phyloP scores from a whole-genome alignment of 306 rosid species.

The Ormosia emarginata region DNA sequence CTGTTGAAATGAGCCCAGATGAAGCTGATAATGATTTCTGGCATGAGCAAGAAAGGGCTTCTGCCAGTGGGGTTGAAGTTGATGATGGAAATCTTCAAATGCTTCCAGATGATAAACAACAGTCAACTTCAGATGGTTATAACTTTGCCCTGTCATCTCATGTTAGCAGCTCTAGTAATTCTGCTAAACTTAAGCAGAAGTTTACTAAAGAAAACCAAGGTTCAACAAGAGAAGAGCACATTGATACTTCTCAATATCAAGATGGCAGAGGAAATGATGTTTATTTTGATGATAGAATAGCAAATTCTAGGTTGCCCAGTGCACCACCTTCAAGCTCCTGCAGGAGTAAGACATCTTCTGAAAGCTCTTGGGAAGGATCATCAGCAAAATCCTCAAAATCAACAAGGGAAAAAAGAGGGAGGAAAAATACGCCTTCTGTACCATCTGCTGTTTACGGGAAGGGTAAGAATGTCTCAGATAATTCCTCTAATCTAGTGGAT shows the following conservation, averaged over 20 bases:
- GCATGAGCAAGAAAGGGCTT: constrained; percentile 61
- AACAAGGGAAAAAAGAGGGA: constrained; percentile 58
- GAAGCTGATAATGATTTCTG: constrained; percentile 60
- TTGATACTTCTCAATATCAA: constrained; percentile 46
- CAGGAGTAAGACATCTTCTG: constrained; percentile 56
- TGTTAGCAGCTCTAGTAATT: constrained; percentile 34
- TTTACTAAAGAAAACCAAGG: constrained; percentile 43
- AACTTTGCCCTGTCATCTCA: constrained; percentile 40
- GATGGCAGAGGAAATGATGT: constrained; percentile 54
- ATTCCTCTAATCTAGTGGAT: constrained; percentile 48
- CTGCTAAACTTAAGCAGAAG: constrained; percentile 37
- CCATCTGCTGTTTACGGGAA: constrained; percentile 43
- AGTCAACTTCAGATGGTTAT: constrained; percentile 56
- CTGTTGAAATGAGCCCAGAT: constrained; percentile 39
- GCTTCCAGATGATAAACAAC: constrained; percentile 58
- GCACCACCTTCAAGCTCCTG: constrained; percentile 39
- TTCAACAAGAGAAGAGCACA: constrained; percentile 36
- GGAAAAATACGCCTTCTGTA: constrained; percentile 34
- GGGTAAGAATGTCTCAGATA: constrained; percentile 58
- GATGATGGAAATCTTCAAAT: constrained; percentile 59
- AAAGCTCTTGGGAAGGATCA: constrained; percentile 80
- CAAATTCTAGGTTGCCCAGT: constrained; percentile 35
- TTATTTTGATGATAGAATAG: constrained; percentile 45
- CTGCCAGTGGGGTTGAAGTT: constrained; percentile 45
- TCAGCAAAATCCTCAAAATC: constrained; percentile 54